These are phyloP conservation scores for Phialocephala sp. DNA, from an alignment of 2,329 filamentous ascomycete genomes.

Conservation along the genomic window DNA sequence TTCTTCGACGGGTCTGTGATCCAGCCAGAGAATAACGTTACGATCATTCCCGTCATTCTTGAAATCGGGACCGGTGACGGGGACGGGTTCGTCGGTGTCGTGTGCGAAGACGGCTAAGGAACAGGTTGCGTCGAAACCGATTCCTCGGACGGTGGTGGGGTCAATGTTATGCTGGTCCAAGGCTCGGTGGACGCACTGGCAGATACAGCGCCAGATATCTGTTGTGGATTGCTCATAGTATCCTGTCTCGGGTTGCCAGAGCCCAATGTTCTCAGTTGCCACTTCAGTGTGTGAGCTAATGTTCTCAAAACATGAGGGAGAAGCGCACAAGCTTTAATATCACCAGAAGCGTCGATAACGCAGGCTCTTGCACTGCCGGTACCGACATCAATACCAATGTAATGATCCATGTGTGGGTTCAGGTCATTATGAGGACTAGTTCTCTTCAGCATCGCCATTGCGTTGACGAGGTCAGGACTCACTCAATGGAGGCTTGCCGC, in stretches of 20 bases:
- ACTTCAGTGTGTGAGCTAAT: slow-evolving; percentile 44
- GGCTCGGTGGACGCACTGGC: slow-evolving; percentile 82
- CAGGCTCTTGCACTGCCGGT: slow-evolving; percentile 95
- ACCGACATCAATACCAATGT: slow-evolving; percentile 92
- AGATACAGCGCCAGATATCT: slow-evolving; percentile 97
- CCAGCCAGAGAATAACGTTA: slow-evolving; percentile 97
- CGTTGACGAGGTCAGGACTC: slow-evolving; percentile 20
- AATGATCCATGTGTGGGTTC: slow-evolving; percentile 57
- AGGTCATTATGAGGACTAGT: slow-evolving; percentile 43
- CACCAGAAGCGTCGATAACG: slow-evolving; percentile 89
- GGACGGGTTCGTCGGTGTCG: slow-evolving; percentile 87
- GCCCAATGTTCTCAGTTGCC: slow-evolving; percentile 76
- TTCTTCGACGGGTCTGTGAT: slow-evolving; percentile 90
- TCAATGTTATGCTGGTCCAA: slow-evolving; percentile 83
- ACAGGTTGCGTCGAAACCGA: slow-evolving; percentile 99
- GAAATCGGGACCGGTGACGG: slow-evolving; percentile 89
- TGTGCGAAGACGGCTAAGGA: slow-evolving; percentile 89
- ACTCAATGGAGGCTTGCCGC: slow-evolving; percentile 44
- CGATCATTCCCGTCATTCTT: slow-evolving; percentile 81
- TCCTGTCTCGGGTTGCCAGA: slow-evolving; percentile 78
- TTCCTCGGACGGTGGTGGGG: slow-evolving; percentile 77
- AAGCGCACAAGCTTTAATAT: slow-evolving; percentile 69
- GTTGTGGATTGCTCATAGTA: slow-evolving; percentile 97
- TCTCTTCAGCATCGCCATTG: slow-evolving; percentile 21
- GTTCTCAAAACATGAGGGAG: not conserved